Evolutionary conservation across 371 early-diverging fungal genomes (phyloP).

Genomic region (Mucor velutinosus): DNA sequence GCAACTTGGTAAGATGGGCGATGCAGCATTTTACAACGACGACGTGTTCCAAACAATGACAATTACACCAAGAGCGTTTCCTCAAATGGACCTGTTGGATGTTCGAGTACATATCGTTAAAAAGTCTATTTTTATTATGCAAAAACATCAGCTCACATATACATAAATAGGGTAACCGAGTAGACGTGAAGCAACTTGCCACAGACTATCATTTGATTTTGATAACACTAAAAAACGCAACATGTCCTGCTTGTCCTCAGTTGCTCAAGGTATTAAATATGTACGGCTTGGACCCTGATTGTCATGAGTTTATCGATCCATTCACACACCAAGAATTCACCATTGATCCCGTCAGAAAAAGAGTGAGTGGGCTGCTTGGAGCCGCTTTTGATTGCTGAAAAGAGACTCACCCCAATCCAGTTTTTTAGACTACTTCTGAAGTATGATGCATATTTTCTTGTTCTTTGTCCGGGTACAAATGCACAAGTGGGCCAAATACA

Average conservation of each 20-base stretch:
- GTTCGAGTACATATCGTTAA: slow-evolving; percentile 24
- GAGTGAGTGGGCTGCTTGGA: not conserved
- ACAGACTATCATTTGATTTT: slow-evolving; percentile 32
- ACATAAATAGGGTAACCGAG: slow-evolving; percentile 26
- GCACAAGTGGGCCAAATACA: slow-evolving; percentile 31
- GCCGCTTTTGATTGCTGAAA: not conserved
- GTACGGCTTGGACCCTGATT: slow-evolving; percentile 37
- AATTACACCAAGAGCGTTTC: slow-evolving; percentile 37
- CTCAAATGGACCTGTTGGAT: slow-evolving; percentile 30
- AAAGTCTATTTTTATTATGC: not conserved
- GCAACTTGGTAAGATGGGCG: not conserved
- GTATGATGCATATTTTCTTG: slow-evolving; percentile 44
- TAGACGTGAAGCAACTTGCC: slow-evolving; percentile 33
- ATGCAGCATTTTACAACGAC: slow-evolving; percentile 11
- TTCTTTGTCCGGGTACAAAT: slow-evolving; percentile 43
- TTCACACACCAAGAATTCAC: slow-evolving; percentile 23
- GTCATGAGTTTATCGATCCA: slow-evolving; percentile 29
- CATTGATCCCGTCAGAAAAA: slow-evolving; percentile 19
- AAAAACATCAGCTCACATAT: not conserved
- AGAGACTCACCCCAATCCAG: slow-evolving; percentile 12
- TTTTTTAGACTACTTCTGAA: slow-evolving; percentile 35
- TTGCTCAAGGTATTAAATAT: slow-evolving; percentile 40
- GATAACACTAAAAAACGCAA: slow-evolving; percentile 35
- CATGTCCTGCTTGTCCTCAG: slow-evolving; percentile 43
- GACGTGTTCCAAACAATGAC: slow-evolving; percentile 42